Base-by-base conservation (phyloP, 306 rosid species). In the Quercus parvula region DNA sequence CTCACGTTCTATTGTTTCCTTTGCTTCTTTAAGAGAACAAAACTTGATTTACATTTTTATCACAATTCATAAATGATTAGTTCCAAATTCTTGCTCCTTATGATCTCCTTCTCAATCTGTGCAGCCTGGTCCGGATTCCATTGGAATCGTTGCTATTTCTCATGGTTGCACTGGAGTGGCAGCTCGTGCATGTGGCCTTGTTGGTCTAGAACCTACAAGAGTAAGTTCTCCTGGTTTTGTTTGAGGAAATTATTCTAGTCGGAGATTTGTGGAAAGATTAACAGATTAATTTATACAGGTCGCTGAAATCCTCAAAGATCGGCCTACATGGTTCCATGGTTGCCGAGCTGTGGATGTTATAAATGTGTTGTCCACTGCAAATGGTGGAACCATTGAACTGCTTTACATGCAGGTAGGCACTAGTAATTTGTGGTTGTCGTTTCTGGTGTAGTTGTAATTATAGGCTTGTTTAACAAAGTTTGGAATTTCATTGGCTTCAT, bases 91-190 rank as follows among this genome's bases (percentile, higher is more conserved):
- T 12, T 63, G 27, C 46, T 15, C 20, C 69, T 52, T 71, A 18
- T 63, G 56, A 73, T 55, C 49, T 15, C 10, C 67, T 58, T 66
- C 54, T 49, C 54, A 55, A 75, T 79, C 67, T 74, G 76, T 80
- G 90, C 90, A 95, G 99, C 99, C 99, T 95, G 99, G 99, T 95
- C 99, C 99, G 99, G 99, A 95, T 95, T 95, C 99, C 98, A 93
- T 95, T 87, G 99, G 99, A 95, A 95, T 95, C 97, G 91, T 95
- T 91, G 99, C 98, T 84, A 95, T 95, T 87, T 95, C 99, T 89
- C 98, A 93, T 70, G 96, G 98, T 79, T 89, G 92, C 95, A 78
- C 98, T 78, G 99, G 99, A 84, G 99, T 95, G 84, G 99, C 99
- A 24, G 98, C 99, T 67, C 98, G 99, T 81, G 98, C 99, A 4